Evolutionary conservation across 1,284 basidiomycete genomes (phyloP).

Genomic region (Boletellus deceptivus): DNA sequence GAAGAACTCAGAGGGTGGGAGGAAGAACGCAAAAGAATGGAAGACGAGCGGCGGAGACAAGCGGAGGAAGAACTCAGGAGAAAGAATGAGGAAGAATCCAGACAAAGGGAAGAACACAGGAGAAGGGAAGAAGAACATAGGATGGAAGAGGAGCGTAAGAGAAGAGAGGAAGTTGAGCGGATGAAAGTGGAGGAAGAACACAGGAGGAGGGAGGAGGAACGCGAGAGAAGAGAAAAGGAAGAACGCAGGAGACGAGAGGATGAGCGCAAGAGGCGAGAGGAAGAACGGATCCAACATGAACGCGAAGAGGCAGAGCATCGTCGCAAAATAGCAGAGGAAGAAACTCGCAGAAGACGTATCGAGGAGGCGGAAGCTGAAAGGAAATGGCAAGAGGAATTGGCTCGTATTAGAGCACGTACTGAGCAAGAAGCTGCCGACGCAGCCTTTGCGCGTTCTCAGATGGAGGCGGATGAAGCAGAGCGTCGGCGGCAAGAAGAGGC

Average conservation of each 20-base stretch:
- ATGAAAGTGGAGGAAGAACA: neutral
- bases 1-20: neutral
- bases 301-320: slow-evolving; percentile 22
- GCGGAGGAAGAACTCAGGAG: slow-evolving; percentile 11
- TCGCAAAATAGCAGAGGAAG: slow-evolving; percentile 18
- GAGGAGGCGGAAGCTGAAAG: slow-evolving; percentile 32
- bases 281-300: slow-evolving; percentile 16
- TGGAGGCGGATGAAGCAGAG: slow-evolving; percentile 34
- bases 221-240: neutral
- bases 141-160: neutral
- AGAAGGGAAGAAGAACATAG: neutral
- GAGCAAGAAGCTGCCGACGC: slow-evolving; percentile 36
- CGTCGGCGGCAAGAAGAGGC: slow-evolving; percentile 31
- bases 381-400: slow-evolving; percentile 32
- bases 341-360: slow-evolving; percentile 6
- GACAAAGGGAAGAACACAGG: neutral
- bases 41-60: slow-evolving; percentile 6
- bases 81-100: neutral
- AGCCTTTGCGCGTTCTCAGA: slow-evolving; percentile 34
- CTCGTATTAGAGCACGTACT: slow-evolving; percentile 29
- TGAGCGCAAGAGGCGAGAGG: slow-evolving; percentile 21
- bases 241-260: slow-evolving; percentile 8
- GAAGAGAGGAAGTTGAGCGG: neutral
- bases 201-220: neutral
- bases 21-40: neutral